These are phyloP conservation scores for Rhododendron ferrugineum DNA, from an alignment of 148 eudicot species.

Conservation along the genomic window DNA sequence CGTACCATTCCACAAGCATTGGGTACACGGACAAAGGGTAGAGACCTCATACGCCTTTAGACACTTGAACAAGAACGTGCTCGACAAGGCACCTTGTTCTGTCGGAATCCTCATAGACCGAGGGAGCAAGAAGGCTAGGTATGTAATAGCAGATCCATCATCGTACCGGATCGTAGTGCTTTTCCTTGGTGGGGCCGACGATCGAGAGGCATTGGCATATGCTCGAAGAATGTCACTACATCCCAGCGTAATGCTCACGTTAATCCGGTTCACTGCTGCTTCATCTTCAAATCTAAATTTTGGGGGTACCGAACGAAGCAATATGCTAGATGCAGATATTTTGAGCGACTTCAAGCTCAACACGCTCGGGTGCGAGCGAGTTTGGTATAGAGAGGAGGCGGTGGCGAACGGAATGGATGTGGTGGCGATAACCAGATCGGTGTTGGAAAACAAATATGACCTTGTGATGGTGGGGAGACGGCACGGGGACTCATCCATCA, in stretches of 20 bases:
- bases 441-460: slow-evolving; percentile 24
- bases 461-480: slow-evolving; percentile 51
- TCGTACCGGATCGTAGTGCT: slow-evolving; percentile 33
- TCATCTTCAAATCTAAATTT: slow-evolving; percentile 7
- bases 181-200: slow-evolving; percentile 49
- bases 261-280: slow-evolving; percentile 26
- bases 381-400: slow-evolving; percentile 34
- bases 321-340: slow-evolving; percentile 33
- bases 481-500: slow-evolving; percentile 29
- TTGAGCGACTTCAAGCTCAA: slow-evolving; percentile 32
- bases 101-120: slow-evolving; percentile 51
- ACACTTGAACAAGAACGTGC: slow-evolving; percentile 37
- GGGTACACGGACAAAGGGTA: slow-evolving; percentile 5
- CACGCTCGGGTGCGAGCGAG: slow-evolving; percentile 18
- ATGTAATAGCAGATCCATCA: slow-evolving; percentile 17
- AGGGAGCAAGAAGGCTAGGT: slow-evolving; percentile 12
- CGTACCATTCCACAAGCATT: slow-evolving; percentile 48
- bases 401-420: slow-evolving; percentile 23
- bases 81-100: slow-evolving; percentile 58
- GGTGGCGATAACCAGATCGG: slow-evolving; percentile 21
- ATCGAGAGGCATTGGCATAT: slow-evolving; percentile 48
- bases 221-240: slow-evolving; percentile 35
- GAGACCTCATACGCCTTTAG: slow-evolving; percentile 31
- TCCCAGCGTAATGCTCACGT: slow-evolving; percentile 23
- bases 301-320: slow-evolving; percentile 31